Percentiles rank a stretch among this genome's conserved stretches.
Evolutionary conservation across 2,329 filamentous ascomycete genomes (phyloP).

Genomic region (Penicillium sumatraense): DNA sequence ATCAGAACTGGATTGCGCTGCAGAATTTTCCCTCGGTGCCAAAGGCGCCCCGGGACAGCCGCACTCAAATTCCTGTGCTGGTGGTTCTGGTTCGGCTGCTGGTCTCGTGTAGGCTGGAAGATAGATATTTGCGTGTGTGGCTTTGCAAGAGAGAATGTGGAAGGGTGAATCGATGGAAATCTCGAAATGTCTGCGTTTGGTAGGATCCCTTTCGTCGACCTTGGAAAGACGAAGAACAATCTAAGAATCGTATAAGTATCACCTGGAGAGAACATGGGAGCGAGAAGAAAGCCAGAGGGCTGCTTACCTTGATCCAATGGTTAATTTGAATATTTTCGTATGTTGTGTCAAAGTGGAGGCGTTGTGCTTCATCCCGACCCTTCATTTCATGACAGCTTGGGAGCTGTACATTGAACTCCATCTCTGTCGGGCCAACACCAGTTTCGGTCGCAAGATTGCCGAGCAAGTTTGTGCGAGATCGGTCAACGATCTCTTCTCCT

Average conservation of each 20-base stretch:
- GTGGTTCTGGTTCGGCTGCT: slow-evolving; percentile 53
- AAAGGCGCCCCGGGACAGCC: slow-evolving; percentile 69
- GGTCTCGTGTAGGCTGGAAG: slow-evolving; percentile 77
- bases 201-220: slow-evolving; percentile 75
- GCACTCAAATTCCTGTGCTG: slow-evolving; percentile 64
- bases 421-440: slow-evolving; percentile 85
- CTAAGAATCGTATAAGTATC: slow-evolving; percentile 50
- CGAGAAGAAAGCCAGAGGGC: neutral
- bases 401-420: slow-evolving; percentile 91
- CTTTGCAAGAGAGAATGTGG: slow-evolving; percentile 88
- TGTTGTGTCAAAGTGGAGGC: slow-evolving; percentile 86
- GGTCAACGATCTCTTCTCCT: slow-evolving; percentile 59
- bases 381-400: slow-evolving; percentile 85
- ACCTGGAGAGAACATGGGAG: neutral
- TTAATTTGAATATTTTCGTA: slow-evolving; percentile 93
- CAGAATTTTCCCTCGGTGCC: slow-evolving; percentile 30
- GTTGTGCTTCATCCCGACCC: slow-evolving; percentile 67
- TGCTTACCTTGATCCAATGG: slow-evolving; percentile 89
- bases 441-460: slow-evolving; percentile 78
- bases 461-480: slow-evolving; percentile 70
- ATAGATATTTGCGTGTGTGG: slow-evolving; percentile 86
- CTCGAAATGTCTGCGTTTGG: slow-evolving; percentile 85
- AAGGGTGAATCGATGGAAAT: slow-evolving; percentile 97
- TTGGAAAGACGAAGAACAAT: slow-evolving; percentile 92
- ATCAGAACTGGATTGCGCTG: slow-evolving; percentile 25